Evolutionary conservation across 2,329 filamentous ascomycete genomes (phyloP), one percentile per base, ranked within the genome.

Genomic region (Coniella vitis): DNA sequence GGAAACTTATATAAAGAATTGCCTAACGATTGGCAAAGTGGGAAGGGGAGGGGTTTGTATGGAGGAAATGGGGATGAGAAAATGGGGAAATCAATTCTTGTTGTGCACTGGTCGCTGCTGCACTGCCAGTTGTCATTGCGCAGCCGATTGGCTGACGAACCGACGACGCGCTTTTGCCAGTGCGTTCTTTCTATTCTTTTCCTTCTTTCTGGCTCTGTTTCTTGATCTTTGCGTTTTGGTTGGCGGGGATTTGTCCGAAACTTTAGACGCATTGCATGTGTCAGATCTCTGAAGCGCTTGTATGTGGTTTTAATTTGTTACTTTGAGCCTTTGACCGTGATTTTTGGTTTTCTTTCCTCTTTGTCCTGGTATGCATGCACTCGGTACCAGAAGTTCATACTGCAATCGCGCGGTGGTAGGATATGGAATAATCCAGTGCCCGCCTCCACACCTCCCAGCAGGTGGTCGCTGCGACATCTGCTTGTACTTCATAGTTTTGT

Each of bases 51-150:
- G 36, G 29, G 40, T 14, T 21, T 31, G 22, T 20, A n/a, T n/a
- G 37, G 17, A 20, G 10, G 4, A 38, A 19, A 14, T 13, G 37
- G 16, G 20, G 20, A n/a, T 40, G n/a, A 41, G 14, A 16, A 7
- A 31, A 39, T 39, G 38, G 38, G 22, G 38, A 10, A 25, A n/a
- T 41, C 22, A 31, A 25, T 25, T 41, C 17, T 17, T 32, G 40
- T 42, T 8, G 40, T 42, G 40, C 40, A 42, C 29, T 42, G 40
- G 40, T 25, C 40, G 25, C 25, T 29, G 34, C 40, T 42, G 40
- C 40, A 42, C 40, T 42, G 40, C 40, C 40, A 42, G 40, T 42
- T 42, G 40, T 42, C 40, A 42, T 42, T 42, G 25, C 8, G 25
- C 40, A 42, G 40, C 40, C 40, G 40, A 42, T 42, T 42, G 40